Base-by-base conservation (phyloP, 495 filamentous ascomycete genomes). In the Darksidea phi region DNA sequence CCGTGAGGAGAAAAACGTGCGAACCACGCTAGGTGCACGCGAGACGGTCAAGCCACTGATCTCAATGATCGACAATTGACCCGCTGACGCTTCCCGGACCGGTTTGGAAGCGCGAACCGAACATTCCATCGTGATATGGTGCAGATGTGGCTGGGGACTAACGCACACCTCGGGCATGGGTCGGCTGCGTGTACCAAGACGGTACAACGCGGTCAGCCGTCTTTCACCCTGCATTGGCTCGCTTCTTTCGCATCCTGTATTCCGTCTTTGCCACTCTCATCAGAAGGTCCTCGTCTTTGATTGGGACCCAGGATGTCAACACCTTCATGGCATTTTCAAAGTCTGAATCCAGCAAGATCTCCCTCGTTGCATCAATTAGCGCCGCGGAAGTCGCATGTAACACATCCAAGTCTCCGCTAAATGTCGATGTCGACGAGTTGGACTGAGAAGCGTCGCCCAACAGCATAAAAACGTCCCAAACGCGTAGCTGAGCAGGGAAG, bases 311-410 rank as follows among this genome's bases (percentile, higher is more conserved):
- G 57, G 88, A 90, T 38, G 94, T 99, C 59, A 99, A 82, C 24
- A 94, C 88, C 75, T 97, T 97, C 94, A 99, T 99, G 13, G 87
- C 86, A 67, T 95, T 95, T 73, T 99, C 94, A 69, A 99, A 99
- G 67, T 97, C 94, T 5, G 88, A 89, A 63, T 96, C 91, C 0
- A 99, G 81, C 18, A 98, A 78, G 53, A 96, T 91, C 37, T 96
- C 89, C 24, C 90, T 84, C 71, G 92, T 91, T 41, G 91, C 91
- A 68, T 96, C 90, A 43, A 99, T 93, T 10, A 99, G 80, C 8
- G 94, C 94, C 0, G 92, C 89, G 25, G 88, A 88, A 1, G 89
- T 88, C 32, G 94, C 94, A 74, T 99, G 94, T 6, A 99, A 78
- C 37, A 99, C 81, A 64, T 97, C 91, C 7, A 99, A 80, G 28